These are phyloP conservation scores for Podospora pseudocomata DNA, from an alignment of 495 filamentous ascomycete species.

Conservation along the genomic window DNA sequence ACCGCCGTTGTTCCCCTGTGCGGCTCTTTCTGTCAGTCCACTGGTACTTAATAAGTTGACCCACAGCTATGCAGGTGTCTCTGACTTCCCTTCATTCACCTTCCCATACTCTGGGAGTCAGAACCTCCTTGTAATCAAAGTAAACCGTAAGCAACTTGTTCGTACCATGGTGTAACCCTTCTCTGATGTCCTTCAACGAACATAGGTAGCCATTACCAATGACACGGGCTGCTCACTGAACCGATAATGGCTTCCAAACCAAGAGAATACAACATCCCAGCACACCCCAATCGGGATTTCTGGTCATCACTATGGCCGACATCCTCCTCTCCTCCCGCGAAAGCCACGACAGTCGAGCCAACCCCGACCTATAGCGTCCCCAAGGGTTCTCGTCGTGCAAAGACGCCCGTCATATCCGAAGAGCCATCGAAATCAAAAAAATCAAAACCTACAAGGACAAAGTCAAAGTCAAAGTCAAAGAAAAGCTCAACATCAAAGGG, in stretches of 20 bases:
- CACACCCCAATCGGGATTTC: not conserved
- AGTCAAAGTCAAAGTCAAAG: conserved; percentile 4
- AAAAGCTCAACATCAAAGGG: not conserved
- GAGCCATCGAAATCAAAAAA: not conserved
- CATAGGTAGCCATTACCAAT: not conserved
- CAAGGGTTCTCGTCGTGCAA: not conserved
- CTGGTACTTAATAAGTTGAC: not conserved
- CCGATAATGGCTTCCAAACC: not conserved
- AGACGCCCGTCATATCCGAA: not conserved
- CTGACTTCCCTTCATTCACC: not conserved
- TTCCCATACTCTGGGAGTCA: not conserved
- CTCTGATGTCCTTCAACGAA: not conserved
- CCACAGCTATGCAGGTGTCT: not conserved
- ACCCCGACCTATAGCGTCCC: not conserved
- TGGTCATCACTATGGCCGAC: not conserved
- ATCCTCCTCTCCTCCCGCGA: not conserved
- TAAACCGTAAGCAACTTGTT: not conserved
- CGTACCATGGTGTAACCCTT: not conserved
- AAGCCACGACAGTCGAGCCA: not conserved
- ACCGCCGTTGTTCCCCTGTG: not conserved
- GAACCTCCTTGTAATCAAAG: not conserved
- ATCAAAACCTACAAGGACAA: not conserved
- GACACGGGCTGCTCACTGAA: not conserved
- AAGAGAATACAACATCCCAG: not conserved
- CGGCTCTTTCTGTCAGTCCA: not conserved